Evolutionary conservation across 176 grass and related monocot species (phyloP).

Genomic region (Tillandsia leiboldiana): DNA sequence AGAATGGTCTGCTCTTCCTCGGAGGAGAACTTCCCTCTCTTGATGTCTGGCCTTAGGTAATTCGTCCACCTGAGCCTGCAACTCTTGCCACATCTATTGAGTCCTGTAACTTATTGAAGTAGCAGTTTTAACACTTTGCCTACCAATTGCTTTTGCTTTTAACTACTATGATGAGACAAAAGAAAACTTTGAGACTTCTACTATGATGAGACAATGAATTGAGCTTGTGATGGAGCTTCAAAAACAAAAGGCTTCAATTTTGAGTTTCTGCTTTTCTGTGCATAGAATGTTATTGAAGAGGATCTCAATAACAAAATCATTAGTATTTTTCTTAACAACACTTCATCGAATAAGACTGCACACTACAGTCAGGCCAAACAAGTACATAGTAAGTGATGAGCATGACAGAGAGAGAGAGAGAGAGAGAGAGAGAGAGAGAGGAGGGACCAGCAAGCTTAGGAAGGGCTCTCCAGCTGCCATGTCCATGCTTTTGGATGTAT

Average conservation of each 20-base stretch:
- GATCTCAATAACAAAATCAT: too few relatives aligned
- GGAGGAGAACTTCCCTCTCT: slow-evolving; percentile 37
- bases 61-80: slow-evolving; percentile 44
- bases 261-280: too few relatives aligned
- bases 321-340: too few relatives aligned
- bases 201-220: too few relatives aligned
- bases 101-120: slow-evolving; percentile 10
- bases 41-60: slow-evolving; percentile 40
- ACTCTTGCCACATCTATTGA: slow-evolving; percentile 46
- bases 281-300: too few relatives aligned
- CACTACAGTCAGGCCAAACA: not conserved
- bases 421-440: not conserved
- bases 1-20: slow-evolving; percentile 35
- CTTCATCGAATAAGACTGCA: too few relatives aligned
- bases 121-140: not conserved
- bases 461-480: slow-evolving; percentile 31
- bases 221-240: too few relatives aligned
- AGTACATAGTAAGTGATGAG: not conserved
- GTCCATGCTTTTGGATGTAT: slow-evolving; percentile 28
- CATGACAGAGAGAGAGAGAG: slow-evolving; percentile 20
- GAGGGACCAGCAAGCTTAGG: slow-evolving; percentile 29
- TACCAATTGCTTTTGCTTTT: too few relatives aligned
- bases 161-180: too few relatives aligned
- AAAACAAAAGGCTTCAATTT: too few relatives aligned
- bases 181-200: too few relatives aligned